A percentile compares a stretch with the other conserved stretches of the same genome.
Evolutionary conservation across 2,329 filamentous ascomycete genomes (phyloP).

Genomic region (Fusarium robinianum): DNA sequence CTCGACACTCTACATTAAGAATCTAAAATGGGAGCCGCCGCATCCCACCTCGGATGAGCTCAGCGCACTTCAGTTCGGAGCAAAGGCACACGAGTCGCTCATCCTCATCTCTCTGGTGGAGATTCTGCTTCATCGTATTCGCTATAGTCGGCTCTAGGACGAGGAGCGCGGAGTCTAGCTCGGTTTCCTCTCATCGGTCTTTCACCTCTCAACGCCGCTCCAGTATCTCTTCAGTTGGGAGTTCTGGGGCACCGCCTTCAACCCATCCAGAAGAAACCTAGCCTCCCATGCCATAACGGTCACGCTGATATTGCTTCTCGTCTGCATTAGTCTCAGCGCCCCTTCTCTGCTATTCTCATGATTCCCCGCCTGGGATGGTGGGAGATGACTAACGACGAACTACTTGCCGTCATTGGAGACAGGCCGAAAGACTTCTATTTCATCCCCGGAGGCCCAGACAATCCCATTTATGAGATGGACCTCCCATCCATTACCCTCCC

Average conservation of each 20-base stretch:
- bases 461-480: not conserved
- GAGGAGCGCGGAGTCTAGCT: not conserved
- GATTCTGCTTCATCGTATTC: constrained; percentile 1
- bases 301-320: not conserved
- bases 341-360: constrained; percentile 9
- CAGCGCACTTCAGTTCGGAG: constrained; percentile 10
- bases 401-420: not conserved
- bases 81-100: constrained; percentile 8
- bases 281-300: not conserved
- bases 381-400: not conserved
- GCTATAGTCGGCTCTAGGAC: not conserved
- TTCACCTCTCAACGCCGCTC: constrained; percentile 2
- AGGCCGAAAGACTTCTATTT: no score
- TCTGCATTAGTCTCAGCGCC: not conserved
- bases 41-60: constrained; percentile 5
- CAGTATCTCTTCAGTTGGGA: constrained; percentile 9
- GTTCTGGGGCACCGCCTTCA: constrained; percentile 1
- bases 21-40: not conserved
- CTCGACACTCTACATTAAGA: not conserved
- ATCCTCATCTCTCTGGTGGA: constrained; percentile 4
- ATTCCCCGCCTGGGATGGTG: constrained; percentile 10
- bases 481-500: no score
- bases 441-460: no score
- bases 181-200: constrained; percentile 7
- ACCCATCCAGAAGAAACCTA: not conserved